Percentiles rank a stretch among this genome's conserved stretches.
These are phyloP conservation scores for Aspergillus funiculosus DNA, from an alignment of 495 filamentous ascomycete genomes.

Conservation along the genomic window DNA sequence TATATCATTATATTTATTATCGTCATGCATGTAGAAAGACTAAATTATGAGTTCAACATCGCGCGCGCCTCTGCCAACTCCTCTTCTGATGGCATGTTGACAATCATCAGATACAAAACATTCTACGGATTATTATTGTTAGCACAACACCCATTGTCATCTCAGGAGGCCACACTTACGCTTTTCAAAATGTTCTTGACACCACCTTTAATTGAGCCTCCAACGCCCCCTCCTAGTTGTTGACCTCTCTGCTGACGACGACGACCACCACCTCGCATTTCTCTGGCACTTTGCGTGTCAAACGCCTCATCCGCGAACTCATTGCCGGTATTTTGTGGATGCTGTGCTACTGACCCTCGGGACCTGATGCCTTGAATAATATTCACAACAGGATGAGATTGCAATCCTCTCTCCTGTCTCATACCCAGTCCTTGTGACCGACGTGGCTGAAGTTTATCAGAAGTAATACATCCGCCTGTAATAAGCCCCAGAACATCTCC, in stretches of 20 bases:
- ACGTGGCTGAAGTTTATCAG: constrained; percentile 2
- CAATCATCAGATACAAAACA: constrained; percentile 48
- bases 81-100: constrained; percentile 45
- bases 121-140: constrained; percentile 22
- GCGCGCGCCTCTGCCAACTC: no score
- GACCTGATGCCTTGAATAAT: not conserved
- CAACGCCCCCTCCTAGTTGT: not conserved
- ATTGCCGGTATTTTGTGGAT: no score
- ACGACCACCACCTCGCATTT: no score
- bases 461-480: constrained; percentile 36
- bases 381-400: not conserved
- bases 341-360: not conserved
- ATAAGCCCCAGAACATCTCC: constrained; percentile 33
- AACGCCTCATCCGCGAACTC: not conserved
- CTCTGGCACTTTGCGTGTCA: not conserved
- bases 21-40: no score
- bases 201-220: no score
- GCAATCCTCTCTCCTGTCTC: not conserved
- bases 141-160: not conserved
- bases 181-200: constrained; percentile 24
- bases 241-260: not conserved
- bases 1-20: no score
- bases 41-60: no score
- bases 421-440: not conserved
- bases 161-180: constrained; percentile 13